Conservation (phyloP, 352 stramenopile genomes). For the Phytophthora podocarpi region DNA sequence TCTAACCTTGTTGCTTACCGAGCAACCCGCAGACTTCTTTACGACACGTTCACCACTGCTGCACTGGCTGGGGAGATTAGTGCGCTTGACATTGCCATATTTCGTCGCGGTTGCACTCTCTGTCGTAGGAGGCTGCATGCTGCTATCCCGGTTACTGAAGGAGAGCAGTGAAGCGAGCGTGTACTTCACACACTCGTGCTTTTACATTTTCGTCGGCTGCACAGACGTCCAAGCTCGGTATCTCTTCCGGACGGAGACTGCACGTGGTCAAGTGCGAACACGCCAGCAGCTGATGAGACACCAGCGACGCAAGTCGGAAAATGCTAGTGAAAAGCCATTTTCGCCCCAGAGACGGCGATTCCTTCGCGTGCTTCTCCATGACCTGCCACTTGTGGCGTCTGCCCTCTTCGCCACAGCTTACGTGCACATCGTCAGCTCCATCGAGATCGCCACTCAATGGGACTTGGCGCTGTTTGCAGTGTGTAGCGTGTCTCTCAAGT, state of each 20-base stretch:
- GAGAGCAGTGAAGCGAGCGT: constrained; percentile 3
- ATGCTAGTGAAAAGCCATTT: neutral
- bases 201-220: constrained; percentile 20
- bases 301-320: neutral
- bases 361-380: constrained; percentile 15
- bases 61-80: constrained; percentile 12
- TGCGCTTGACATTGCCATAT: neutral
- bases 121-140: constrained; percentile 6
- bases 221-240: constrained; percentile 18
- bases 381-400: constrained; percentile 24
- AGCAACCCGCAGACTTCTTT: constrained; percentile 3
- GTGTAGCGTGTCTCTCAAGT: constrained; percentile 16
- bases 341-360: constrained; percentile 1
- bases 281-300: neutral
- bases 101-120: constrained; percentile 8
- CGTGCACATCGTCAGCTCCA: constrained; percentile 20
- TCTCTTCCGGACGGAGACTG: constrained; percentile 25
- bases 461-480: constrained; percentile 11
- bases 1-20: constrained; percentile 16
- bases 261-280: constrained; percentile 7
- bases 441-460: constrained; percentile 14
- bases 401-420: constrained; percentile 26
- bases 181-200: constrained; percentile 19
- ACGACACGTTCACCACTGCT: neutral
- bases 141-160: too few relatives aligned